Evolutionary conservation across 2,329 filamentous ascomycete species (phyloP).

Genomic region (Cladorrhinum sp.): DNA sequence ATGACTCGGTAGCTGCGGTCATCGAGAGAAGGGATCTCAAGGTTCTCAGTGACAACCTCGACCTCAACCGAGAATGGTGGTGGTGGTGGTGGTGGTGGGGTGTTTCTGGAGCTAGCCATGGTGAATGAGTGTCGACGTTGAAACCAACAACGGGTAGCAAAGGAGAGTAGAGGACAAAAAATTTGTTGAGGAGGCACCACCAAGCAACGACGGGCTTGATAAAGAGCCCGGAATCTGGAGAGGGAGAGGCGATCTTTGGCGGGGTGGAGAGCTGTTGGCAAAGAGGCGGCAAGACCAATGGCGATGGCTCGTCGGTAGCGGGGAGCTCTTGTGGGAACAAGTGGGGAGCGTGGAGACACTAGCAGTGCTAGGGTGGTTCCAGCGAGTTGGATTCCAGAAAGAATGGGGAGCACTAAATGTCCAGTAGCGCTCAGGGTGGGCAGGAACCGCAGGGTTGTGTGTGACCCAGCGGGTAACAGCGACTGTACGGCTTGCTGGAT

Average conservation of each 20-base stretch:
- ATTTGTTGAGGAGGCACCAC: not conserved
- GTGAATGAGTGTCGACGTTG: not conserved
- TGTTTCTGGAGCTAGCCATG: slow-evolving; percentile 22
- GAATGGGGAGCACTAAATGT: not conserved
- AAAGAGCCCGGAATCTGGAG: not conserved
- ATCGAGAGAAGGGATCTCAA: slow-evolving; percentile 83
- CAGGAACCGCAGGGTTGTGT: not conserved
- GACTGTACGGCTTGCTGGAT: not conserved
- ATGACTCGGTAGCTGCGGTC: slow-evolving; percentile 86
- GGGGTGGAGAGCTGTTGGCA: not conserved
- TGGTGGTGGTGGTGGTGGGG: slow-evolving; percentile 30
- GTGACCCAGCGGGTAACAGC: not conserved
- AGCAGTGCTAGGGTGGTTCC: slow-evolving; percentile 3
- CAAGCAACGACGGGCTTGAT: not conserved
- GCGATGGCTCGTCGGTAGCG: not conserved
- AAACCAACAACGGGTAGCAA: not conserved
- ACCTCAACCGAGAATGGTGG: slow-evolving; percentile 33
- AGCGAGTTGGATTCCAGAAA: slow-evolving; percentile 5
- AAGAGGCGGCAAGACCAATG: not conserved
- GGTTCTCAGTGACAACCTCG: slow-evolving; percentile 59
- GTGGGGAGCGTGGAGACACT: slow-evolving; percentile 5
- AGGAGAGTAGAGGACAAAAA: not conserved
- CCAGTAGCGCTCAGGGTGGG: slow-evolving; percentile 5
- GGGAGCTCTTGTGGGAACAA: slow-evolving; percentile 1
- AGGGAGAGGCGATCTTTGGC: not conserved